Evolutionary conservation across 768 basidiomycete species (phyloP).

Genomic region (Imleria badia): DNA sequence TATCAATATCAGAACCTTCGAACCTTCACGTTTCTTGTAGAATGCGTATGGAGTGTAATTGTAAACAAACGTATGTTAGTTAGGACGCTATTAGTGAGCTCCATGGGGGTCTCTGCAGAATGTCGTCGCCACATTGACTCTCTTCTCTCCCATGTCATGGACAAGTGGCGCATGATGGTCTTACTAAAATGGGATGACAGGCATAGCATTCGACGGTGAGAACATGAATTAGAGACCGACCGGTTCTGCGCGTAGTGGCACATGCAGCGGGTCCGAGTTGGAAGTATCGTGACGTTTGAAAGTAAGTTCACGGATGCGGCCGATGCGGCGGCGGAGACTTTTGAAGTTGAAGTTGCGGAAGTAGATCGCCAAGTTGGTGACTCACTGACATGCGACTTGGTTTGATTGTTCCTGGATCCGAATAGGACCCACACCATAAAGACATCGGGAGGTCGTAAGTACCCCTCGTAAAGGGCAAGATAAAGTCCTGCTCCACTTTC

Average conservation of each 20-base stretch:
- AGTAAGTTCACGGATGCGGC: neutral
- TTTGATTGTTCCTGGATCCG: conserved; percentile 10
- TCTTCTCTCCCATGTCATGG: no score
- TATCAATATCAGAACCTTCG: conserved; percentile 49
- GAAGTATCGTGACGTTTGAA: conserved; percentile 1
- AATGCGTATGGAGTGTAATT: neutral
- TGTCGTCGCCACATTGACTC: no score
- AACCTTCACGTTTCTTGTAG: conserved; percentile 39
- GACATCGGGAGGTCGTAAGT: neutral
- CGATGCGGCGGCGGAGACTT: neutral
- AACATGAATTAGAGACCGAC: neutral
- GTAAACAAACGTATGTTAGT: no score
- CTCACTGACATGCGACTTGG: neutral
- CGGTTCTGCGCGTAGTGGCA: neutral
- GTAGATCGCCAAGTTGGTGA: conserved; percentile 14
- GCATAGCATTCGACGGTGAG: neutral
- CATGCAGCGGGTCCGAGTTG: conserved; percentile 11
- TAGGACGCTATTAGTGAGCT: no score
- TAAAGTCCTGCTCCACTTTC: conserved; percentile 1
- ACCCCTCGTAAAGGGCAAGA: conserved; percentile 8
- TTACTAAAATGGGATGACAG: neutral
- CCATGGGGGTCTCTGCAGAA: no score
- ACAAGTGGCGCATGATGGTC: no score
- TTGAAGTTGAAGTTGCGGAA: conserved; percentile 9
- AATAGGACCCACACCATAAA: conserved; percentile 6